Base-by-base conservation (phyloP, 2,329 filamentous ascomycete species). In the Alternaria panax region DNA sequence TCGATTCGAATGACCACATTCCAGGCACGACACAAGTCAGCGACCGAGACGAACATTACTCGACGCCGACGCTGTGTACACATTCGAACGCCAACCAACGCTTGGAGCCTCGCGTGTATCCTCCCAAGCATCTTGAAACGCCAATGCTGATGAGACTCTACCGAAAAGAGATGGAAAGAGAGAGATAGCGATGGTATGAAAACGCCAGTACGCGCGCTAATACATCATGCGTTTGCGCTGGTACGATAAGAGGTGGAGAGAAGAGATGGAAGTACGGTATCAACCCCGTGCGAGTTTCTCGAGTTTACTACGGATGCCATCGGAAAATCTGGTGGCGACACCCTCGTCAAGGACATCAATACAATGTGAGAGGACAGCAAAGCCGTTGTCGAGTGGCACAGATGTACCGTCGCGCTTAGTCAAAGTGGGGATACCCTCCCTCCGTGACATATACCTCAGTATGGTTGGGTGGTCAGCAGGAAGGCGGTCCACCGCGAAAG, bases 221-320 rank as follows among this genome's bases (percentile, higher is more conserved):
- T 46, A 55, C 56, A 54, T 43, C 61, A 43, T 45, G 32, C 40
- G 53, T 48, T 47, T 24, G 42, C 28, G 43, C 22, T 24, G 38
- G 46, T 46, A 36, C 18, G 32, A 41, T 27, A 32, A 43, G 52
- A 58, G 54, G 11, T 28, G 54, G 48, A 54, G 34, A 50, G 36
- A 64, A 59, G 38, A 47, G 50, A 25, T 36, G 45, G 25, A 48
- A n/a, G 59, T 51, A 67, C 27, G 38, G 28, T 32, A 42, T 58
- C 43, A 63, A 41, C 73, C 72, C 40, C 75, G 66, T 28, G 80
- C 75, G 42, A 84, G 68, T 60, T 79, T 80, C 58, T 84, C 81
- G 24, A 87, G 76, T 73, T 87, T 87, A 55, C 80, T 79, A 40
- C 81, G 79, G 59, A 86, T 84, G 8, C 85, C 85, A 63, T 86